Conservation (phyloP, 257 asterid genomes). For the Solanum dulcamara region DNA sequence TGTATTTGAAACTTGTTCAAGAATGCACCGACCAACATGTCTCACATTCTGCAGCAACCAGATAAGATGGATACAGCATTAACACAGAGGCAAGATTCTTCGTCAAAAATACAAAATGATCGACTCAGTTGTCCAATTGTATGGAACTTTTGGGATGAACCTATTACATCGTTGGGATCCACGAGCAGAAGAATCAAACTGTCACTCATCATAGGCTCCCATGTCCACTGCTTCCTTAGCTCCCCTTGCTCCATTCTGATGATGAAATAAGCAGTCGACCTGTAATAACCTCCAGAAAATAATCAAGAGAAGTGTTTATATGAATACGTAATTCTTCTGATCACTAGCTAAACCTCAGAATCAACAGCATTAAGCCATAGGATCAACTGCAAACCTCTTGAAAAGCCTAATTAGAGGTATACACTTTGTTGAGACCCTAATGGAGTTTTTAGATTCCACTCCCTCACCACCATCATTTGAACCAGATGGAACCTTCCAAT, state of each 20-base stretch:
- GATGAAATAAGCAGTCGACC: constrained; percentile 62
- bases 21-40: constrained; percentile 67
- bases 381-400: constrained; percentile 49
- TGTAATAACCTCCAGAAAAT: constrained; percentile 26
- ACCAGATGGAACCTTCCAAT: constrained; percentile 90
- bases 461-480: constrained; percentile 90
- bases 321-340: not conserved
- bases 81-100: not conserved
- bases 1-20: constrained; percentile 69
- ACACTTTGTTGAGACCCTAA: constrained; percentile 61
- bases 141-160: not conserved
- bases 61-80: constrained; percentile 9
- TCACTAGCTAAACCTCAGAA: not conserved
- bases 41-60: constrained; percentile 63
- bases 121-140: not conserved
- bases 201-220: constrained; percentile 91
- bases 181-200: constrained; percentile 82
- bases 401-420: constrained; percentile 71
- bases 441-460: constrained; percentile 61
- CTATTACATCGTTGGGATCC: constrained; percentile 85
- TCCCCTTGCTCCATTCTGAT: constrained; percentile 66
- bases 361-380: constrained; percentile 5
- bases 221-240: constrained; percentile 73
- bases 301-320: constrained; percentile 1
- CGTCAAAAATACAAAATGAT: not conserved